phyloP scores from a whole-genome alignment of 768 basidiomycete species.

The Heimioporus sp. region DNA sequence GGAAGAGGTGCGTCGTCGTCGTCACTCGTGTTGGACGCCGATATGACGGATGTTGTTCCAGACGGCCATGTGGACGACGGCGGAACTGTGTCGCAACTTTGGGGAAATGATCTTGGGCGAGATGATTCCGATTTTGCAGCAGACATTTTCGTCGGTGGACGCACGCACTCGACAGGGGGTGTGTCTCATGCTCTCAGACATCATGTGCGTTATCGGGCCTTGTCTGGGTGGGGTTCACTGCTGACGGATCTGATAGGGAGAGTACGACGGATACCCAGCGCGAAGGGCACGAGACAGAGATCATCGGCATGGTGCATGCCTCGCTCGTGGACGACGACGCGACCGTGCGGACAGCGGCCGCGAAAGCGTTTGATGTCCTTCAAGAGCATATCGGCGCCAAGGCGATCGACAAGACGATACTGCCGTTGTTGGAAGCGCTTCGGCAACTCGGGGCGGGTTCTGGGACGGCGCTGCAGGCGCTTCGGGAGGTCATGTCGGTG shows the following conservation, averaged over 20 bases:
- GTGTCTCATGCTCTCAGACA: slow-evolving; percentile 81
- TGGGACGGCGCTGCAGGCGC: slow-evolving; percentile 91
- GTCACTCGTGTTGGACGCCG: neutral
- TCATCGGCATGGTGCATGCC: slow-evolving; percentile 78
- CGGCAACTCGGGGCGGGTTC: slow-evolving; percentile 90
- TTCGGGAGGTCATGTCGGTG: slow-evolving; percentile 93
- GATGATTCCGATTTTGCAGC: slow-evolving; percentile 75
- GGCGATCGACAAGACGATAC: slow-evolving; percentile 96
- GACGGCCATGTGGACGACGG: slow-evolving; percentile 86
- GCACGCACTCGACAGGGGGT: slow-evolving; percentile 76
- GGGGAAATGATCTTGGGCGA: slow-evolving; percentile 89
- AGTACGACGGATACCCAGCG: slow-evolving; percentile 81
- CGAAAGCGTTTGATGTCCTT: slow-evolving; percentile 85
- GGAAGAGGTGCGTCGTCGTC: slow-evolving; percentile 63
- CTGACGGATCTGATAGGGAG: slow-evolving; percentile 48
- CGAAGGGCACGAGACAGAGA: slow-evolving; percentile 85
- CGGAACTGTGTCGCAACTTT: slow-evolving; percentile 91
- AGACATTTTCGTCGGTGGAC: slow-evolving; percentile 60
- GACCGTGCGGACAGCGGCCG: slow-evolving; percentile 85
- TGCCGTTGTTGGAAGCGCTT: slow-evolving; percentile 89
- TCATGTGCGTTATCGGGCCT: slow-evolving; percentile 58
- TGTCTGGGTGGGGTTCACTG: neutral
- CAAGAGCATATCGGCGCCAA: slow-evolving; percentile 88
- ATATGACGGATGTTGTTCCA: slow-evolving; percentile 28
- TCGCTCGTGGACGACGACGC: slow-evolving; percentile 88